Base-by-base conservation (phyloP, 2,329 filamentous ascomycete genomes). In the Fusarium abutilonis region DNA sequence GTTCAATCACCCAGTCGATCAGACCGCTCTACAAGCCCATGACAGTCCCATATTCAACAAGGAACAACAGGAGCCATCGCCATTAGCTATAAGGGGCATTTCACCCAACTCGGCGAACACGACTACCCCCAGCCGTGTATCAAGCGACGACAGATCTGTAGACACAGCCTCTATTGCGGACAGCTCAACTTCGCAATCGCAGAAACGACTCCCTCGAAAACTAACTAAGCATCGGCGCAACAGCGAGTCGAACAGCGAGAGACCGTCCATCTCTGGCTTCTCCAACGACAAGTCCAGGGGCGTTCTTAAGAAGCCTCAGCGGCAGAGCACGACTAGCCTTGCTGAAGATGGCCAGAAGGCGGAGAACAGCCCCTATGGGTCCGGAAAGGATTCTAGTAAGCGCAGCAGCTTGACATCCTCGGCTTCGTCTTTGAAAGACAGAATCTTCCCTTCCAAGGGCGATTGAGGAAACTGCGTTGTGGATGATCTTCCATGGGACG, bases 161-260 rank as follows among this genome's bases (percentile, higher is more conserved):
- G 75, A 78, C 23, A 61, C 61, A 14, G 68, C 58, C 3, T 73
- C 72, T 3, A 29, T 59, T n/a, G 60, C 70, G 9, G 63, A 68
- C 45, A 67, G 67, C 42, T 52, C 60, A 15, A 56, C 56, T 11
- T 56, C 64, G 19, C 62, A 68, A 8, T 61, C 64, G 26, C 72
- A 72, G 15, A 79, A 75, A 57, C 72, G 76, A n/a, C 72, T 73
- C 42, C 76, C 74, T 32, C 76, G 74, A 47, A 80, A 80, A 63
- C 70, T 81, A 31, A 76, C 73, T 17, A 82, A 82, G 69, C 72
- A 62, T 47, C 75, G 77, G 23, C 73, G 71, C 23, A 76, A 67
- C 56, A 78, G 73, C 64, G 77, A 79, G 29, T 66, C 64, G 10
- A 68, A 63, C 28, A 50, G 64, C 17, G 77, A 79, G 47, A 76